Evolutionary conservation across 2,329 filamentous ascomycete genomes (phyloP).

Genomic region (Botrytis byssoidea): DNA sequence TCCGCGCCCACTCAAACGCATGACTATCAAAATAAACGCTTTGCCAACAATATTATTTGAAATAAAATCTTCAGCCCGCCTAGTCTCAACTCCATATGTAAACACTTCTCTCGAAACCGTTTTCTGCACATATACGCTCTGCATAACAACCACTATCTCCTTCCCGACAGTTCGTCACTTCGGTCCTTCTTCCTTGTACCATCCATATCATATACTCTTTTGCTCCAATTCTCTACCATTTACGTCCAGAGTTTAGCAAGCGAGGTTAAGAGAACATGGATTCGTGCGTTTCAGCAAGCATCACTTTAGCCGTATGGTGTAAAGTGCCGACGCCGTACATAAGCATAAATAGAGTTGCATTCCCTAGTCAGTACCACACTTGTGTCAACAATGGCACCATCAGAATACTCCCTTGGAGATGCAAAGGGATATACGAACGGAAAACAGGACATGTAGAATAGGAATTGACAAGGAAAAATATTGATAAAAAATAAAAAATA

Average conservation of each 20-base stretch:
- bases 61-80: too few species aligned
- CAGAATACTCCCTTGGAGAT: not conserved
- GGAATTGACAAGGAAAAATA: not conserved
- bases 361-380: not conserved
- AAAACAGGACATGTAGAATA: not conserved
- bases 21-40: not conserved
- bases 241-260: not conserved
- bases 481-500: not conserved
- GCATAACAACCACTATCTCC: not conserved
- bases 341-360: constrained; percentile 6
- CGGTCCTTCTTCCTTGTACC: not conserved
- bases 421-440: not conserved
- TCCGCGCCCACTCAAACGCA: not conserved
- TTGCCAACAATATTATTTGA: not conserved
- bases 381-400: not conserved
- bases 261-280: not conserved
- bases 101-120: not conserved
- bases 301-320: not conserved
- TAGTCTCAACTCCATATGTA: not conserved
- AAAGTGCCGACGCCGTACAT: constrained; percentile 1
- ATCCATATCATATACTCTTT: not conserved
- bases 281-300: not conserved
- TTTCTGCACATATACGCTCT: not conserved
- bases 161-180: not conserved
- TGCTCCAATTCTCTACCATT: not conserved